Conservation (phyloP, 192 early-diverging fungal genomes). For the Coemansia sp. region DNA sequence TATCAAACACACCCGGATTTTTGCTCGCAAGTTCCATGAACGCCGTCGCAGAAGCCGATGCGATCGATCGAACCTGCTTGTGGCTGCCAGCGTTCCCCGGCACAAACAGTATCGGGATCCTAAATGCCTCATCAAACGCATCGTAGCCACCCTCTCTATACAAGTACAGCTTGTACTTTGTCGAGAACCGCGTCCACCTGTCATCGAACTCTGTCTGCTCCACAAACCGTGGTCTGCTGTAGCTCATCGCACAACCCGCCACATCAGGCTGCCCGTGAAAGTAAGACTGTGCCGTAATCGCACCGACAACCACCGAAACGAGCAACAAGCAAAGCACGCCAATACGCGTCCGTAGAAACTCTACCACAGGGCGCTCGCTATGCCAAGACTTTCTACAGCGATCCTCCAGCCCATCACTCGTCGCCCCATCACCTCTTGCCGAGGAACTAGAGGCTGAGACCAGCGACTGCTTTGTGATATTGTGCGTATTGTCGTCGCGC, state of each 20-base stretch:
- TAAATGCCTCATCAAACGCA: slow-evolving; percentile 51
- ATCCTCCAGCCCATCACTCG: neutral
- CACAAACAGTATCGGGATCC: slow-evolving; percentile 89
- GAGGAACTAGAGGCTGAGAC: neutral
- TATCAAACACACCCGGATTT: slow-evolving; percentile 9
- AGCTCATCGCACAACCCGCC: slow-evolving; percentile 56
- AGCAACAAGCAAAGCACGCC: slow-evolving; percentile 18
- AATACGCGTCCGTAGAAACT: slow-evolving; percentile 5
- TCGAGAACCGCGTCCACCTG: slow-evolving; percentile 57
- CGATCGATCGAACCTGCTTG: slow-evolving; percentile 85
- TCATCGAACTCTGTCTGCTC: slow-evolving; percentile 44
- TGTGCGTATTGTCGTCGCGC: neutral
- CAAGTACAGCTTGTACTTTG: slow-evolving; percentile 74
- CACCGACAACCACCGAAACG: slow-evolving; percentile 12
- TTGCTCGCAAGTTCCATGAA: slow-evolving; percentile 52
- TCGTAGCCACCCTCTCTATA: slow-evolving; percentile 67
- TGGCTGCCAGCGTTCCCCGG: slow-evolving; percentile 94
- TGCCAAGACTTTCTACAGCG: neutral
- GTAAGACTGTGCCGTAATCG: slow-evolving; percentile 58
- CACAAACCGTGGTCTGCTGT: slow-evolving; percentile 57
- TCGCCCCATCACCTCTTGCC: neutral
- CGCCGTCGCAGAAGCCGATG: slow-evolving; percentile 62
- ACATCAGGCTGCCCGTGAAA: slow-evolving; percentile 62
- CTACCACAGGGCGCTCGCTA: neutral
- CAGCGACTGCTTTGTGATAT: neutral